Base-by-base conservation (phyloP, 129 eudicot species). In the Arctium minus region DNA sequence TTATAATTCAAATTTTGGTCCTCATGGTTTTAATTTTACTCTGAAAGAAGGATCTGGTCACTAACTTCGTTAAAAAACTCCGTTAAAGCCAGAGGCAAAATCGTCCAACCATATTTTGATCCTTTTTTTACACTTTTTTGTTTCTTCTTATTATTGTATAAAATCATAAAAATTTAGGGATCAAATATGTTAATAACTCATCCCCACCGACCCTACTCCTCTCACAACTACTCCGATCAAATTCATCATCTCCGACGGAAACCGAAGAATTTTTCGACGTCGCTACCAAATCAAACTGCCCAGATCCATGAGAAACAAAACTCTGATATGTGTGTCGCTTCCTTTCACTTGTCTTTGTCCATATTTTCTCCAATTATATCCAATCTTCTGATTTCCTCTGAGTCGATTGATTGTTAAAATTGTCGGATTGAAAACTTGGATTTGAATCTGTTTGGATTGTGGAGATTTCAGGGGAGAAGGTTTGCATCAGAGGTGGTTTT, bases 301-400 rank as follows among this genome's bases (percentile, higher is more conserved):
- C 94, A 9, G 85, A 76, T 70, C 86, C 87, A 72, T 86, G 85
- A 10, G 97, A 87, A 7, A 72, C 85, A 82, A 81, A 88, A 3
- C 91, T 83, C 50, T 79, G 88, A 38, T 91, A 92, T 1, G 73
- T 82, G 74, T 74, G 50, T 94, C 97, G n/a, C 98, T 94, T 62
- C 97, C 97, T 80, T 94, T 94, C 72, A 94, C 98, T 50, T 89
- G 92, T 64, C 92, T 94, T 76, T 94, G 98, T 72, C 98, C 98
- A 73, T 94, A 94, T 74, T 94, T 94, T 60, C 97, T 85, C 98
- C 98, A 94, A 40, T 94, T 94, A 64, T 87, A 94, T 0, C 98
- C 98, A 22, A 18, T 94, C 98, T 8, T 91, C 97, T 9, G 93
- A 86, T 72, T 82, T 91, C 80, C 81, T 87, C 50, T 79, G 44